Conservation (phyloP, 2,329 filamentous ascomycete genomes). For the Ascochyta rabiei region DNA sequence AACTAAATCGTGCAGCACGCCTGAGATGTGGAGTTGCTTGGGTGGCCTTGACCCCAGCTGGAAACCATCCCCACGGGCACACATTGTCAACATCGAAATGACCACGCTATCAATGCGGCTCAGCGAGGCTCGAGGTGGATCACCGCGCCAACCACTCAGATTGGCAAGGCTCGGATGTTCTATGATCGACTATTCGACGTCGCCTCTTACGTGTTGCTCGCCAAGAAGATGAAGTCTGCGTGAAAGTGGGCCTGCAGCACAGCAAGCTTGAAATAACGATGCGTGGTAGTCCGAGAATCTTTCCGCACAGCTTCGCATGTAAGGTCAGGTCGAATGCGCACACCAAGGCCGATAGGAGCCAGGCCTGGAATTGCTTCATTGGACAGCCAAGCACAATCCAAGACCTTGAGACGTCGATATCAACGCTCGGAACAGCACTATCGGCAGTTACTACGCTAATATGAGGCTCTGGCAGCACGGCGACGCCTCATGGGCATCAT, state of each 20-base stretch:
- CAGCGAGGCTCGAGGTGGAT: conserved; percentile 21
- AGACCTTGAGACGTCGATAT: conserved; percentile 11
- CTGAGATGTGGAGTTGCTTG: conserved; percentile 6
- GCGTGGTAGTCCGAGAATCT: conserved; percentile 26
- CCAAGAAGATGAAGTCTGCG: conserved; percentile 3
- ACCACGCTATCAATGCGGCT: conserved; percentile 14
- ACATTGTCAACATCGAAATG: background rate
- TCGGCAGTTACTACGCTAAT: conserved; percentile 13
- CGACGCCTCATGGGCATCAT: conserved; percentile 4
- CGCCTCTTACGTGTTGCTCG: background rate
- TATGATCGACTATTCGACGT: background rate
- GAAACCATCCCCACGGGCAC: conserved; percentile 8
- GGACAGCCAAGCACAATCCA: conserved; percentile 17
- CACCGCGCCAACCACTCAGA: background rate
- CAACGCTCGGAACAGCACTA: conserved; percentile 1
- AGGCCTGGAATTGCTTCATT: conserved; percentile 15
- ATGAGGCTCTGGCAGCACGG: conserved; percentile 15
- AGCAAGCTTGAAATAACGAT: conserved; percentile 15
- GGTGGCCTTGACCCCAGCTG: conserved; percentile 2
- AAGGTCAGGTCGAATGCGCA: conserved; percentile 7
- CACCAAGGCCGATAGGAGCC: conserved; percentile 13
- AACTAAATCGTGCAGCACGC: background rate
- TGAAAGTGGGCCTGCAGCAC: conserved; percentile 7
- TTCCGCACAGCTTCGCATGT: conserved; percentile 13
- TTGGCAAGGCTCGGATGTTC: background rate